Evolutionary conservation across 2,329 filamentous ascomycete species (phyloP), one percentile per base, ranked within the genome.

Genomic region (Alternaria sp.): DNA sequence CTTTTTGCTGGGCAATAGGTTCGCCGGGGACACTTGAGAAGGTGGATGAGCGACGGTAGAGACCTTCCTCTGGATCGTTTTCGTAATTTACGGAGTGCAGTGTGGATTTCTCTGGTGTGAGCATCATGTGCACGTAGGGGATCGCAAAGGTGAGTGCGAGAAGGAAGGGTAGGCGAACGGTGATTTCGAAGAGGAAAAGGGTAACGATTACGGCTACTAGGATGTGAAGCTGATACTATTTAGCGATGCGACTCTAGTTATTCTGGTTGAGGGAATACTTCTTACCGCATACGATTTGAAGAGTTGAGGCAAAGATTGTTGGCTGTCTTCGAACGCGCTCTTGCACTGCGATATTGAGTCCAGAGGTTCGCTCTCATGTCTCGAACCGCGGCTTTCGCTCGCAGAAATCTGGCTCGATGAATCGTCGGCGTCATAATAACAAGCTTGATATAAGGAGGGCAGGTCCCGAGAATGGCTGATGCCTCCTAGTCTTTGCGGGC

Each of bases 121-220:
- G 6, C 13, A 47, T 13, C 12, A 60, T 26, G 30, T 60, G 45
- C 2, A 60, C 17, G 21, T 23, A 55, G 8, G 50, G 50, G 6
- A 60, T 43, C 5, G 44, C 50, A 13, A 60, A 40, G 12, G 36
- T 12, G 21, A 47, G 9, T 1, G 13, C 21, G 43, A 55, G 30
- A 10, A 55, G n/a, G 19, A 40, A 54, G n/a, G 57, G 50, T 28
- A 49, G 21, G 28, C 44, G 50, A 17, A 60, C 19, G 10, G 43
- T 28, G 11, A 23, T 54, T 26, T 60, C 50, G 23, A 47, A 36
- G 23, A 60, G 44, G 30, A 60, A 60, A 4, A 40, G 36, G 26
- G 21, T 11, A 6, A 47, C 30, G 6, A 40, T 43, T 17, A 13
- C 5, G 17, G 50, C 44, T 36, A 60, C 50, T 9, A 36, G 6